Percentiles rank a stretch among this genome's conserved stretches.
Conservation (phyloP, 106 monocot genomes). For the Acanthochlamys bracteata region DNA sequence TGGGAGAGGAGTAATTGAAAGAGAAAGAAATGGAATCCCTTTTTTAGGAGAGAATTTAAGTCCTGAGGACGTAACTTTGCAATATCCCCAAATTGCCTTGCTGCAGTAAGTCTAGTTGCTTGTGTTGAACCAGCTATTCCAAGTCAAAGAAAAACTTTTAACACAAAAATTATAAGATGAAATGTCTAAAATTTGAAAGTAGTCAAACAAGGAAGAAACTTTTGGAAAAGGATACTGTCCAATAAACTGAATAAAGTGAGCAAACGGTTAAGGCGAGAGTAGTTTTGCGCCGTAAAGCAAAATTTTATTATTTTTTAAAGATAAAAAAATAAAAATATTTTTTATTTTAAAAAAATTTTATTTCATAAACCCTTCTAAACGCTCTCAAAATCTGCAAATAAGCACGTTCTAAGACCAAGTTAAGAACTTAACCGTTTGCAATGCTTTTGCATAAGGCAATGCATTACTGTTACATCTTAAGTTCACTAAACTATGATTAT, state of each 20-base stretch:
- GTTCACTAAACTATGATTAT: too few relatives aligned
- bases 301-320: too few relatives aligned
- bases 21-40: constrained; percentile 29
- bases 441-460: too few relatives aligned
- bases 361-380: too few relatives aligned
- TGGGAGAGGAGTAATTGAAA: not conserved
- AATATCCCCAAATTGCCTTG: constrained; percentile 93
- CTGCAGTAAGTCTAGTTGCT: constrained; percentile 85
- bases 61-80: constrained; percentile 91
- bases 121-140: constrained; percentile 86
- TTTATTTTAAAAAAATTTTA: too few relatives aligned
- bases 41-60: constrained; percentile 62
- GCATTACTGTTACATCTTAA: too few relatives aligned
- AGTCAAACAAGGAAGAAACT: not conserved
- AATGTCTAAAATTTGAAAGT: not conserved
- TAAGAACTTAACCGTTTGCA: too few relatives aligned
- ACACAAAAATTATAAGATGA: not conserved
- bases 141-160: not conserved
- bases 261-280: constrained; percentile 89
- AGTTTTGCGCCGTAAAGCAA: constrained; percentile 76
- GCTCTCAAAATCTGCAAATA: too few relatives aligned
- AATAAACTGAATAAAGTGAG: constrained; percentile 83
- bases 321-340: too few relatives aligned
- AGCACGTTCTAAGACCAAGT: too few relatives aligned
- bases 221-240: constrained; percentile 79